Evolutionary conservation across 345 rosid genomes (phyloP), one percentile per base, ranked within the genome.

Genomic region (Aegle marmelos): DNA sequence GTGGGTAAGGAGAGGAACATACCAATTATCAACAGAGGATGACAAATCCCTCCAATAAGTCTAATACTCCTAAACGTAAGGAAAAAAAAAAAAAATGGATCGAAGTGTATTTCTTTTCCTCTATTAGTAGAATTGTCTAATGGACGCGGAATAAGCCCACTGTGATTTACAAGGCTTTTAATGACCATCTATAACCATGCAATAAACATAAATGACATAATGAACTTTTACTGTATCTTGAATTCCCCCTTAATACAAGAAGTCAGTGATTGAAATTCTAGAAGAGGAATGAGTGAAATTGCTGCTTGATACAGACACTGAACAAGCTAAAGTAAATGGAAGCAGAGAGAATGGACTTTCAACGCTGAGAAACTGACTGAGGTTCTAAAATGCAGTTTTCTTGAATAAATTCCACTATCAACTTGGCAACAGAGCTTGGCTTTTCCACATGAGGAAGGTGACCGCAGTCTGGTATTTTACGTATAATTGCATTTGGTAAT

Each of bases 391-490:
- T 14, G 79, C 83, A 25, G 77, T 80, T 83, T 86, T 89, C 91
- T 83, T 21, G 75, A 56, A 88, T 86, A 76, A 95, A 92, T 70
- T 87, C 92, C 72, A 74, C 13, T 17, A 95, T 90, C 77, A 93
- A 83, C 74, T 87, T 90, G 37, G 90, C 90, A 3, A 83, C 89
- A 19, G 85, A 70, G 14, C 78, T 71, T 1, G 97, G 97, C 73
- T 87, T 90, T 84, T 95, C 98, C 63, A 93, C 95, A 9, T 93
- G 99, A 68, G 98, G 98, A 82, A 92, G 78, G 81, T 96, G 99
- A 45, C 97, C 99, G 33, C 95, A 94, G 33, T 92, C 82, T n/a
- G 93, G 90, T 83, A 94, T 86, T 82, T 90, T 95, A 28, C 83
- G 80, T 41, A 96, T 70, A 58, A 79, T 86, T 33, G 97, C 93